Percentiles rank a stretch among this genome's conserved stretches.
These are phyloP conservation scores for Thelonectria discophora DNA, from an alignment of 2,329 filamentous ascomycete genomes.

Conservation along the genomic window DNA sequence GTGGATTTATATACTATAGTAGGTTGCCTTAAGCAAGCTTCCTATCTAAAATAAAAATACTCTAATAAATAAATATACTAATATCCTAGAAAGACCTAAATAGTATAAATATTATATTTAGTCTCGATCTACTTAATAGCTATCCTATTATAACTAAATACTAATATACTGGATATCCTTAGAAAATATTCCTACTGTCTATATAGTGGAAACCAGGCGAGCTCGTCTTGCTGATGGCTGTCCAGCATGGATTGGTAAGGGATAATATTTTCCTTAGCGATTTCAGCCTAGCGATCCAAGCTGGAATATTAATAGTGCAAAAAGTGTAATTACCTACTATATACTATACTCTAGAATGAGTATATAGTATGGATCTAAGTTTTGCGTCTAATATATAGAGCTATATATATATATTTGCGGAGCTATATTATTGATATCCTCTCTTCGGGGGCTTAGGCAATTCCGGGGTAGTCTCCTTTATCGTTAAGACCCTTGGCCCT, in stretches of 20 bases:
- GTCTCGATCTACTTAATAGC: too few species aligned
- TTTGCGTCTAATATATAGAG: slow-evolving; percentile 31
- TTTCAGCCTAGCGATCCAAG: slow-evolving; percentile 21
- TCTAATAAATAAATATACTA: too few species aligned
- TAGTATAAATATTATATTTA: too few species aligned
- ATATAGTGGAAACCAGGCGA: too few species aligned
- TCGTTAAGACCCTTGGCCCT: slow-evolving; percentile 20
- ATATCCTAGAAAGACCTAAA: too few species aligned
- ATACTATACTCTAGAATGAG: slow-evolving; percentile 29
- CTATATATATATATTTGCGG: slow-evolving; percentile 26
- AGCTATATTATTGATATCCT: slow-evolving; percentile 15
- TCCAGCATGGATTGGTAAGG: slow-evolving; percentile 11
- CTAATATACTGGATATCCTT: too few species aligned
- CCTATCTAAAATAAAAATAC: too few species aligned
- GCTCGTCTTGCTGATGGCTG: slow-evolving; percentile 19
- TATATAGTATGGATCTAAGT: slow-evolving; percentile 18
- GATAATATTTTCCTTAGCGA: slow-evolving; percentile 22
- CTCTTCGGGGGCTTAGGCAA: slow-evolving; percentile 8
- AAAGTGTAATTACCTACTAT: slow-evolving; percentile 23
- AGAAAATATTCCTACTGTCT: too few species aligned
- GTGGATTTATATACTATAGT: too few species aligned
- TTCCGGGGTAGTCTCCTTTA: not conserved
- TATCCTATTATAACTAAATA: too few species aligned
- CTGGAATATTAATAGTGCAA: slow-evolving; percentile 6
- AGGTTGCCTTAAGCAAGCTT: too few species aligned